phyloP scores from a whole-genome alignment of 805 yeast genomes.

The Candida nemodendra region DNA sequence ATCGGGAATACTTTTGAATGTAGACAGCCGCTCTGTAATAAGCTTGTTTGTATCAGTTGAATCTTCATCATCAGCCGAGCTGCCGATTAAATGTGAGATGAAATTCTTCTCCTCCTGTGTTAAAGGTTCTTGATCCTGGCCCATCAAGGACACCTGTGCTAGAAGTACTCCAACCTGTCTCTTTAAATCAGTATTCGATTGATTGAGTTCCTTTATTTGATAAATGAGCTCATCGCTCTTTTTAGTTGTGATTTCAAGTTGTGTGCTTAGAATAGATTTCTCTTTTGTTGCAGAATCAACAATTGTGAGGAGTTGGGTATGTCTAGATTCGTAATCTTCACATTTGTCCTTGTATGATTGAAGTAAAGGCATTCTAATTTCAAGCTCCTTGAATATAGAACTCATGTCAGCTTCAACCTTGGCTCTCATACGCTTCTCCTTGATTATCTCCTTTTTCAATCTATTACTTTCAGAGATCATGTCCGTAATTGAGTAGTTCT shows the following conservation, averaged over 20 bases:
- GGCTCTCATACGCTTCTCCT: conserved; percentile 70
- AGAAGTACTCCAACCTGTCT: conserved; percentile 77
- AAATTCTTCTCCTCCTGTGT: conserved; percentile 63
- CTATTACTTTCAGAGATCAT: conserved; percentile 62
- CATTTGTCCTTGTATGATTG: conserved; percentile 64
- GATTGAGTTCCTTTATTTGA: conserved; percentile 48
- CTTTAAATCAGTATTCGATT: conserved; percentile 69
- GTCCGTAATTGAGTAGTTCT: conserved; percentile 62
- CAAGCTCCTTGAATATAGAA: conserved; percentile 70
- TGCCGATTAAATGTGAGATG: conserved; percentile 52
- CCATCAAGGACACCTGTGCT: conserved; percentile 60
- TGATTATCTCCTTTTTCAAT: conserved; percentile 61
- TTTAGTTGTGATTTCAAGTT: conserved; percentile 24
- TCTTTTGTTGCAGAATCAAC: conserved; percentile 55
- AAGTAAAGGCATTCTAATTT: conserved; percentile 73
- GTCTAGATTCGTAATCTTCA: conserved; percentile 51
- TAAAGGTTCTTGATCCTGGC: conserved; percentile 57
- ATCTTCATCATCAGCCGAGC: conserved; percentile 20
- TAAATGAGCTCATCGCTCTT: conserved; percentile 42
- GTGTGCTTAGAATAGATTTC: conserved; percentile 20
- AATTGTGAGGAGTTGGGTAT: conserved; percentile 52
- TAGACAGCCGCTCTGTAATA: conserved; percentile 71
- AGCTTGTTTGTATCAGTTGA: conserved; percentile 67
- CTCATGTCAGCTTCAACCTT: conserved; percentile 70
- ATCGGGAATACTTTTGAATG: conserved; percentile 65